Conservation (phyloP, 352 stramenopile genomes). For the Globisporangium iwayamae region DNA sequence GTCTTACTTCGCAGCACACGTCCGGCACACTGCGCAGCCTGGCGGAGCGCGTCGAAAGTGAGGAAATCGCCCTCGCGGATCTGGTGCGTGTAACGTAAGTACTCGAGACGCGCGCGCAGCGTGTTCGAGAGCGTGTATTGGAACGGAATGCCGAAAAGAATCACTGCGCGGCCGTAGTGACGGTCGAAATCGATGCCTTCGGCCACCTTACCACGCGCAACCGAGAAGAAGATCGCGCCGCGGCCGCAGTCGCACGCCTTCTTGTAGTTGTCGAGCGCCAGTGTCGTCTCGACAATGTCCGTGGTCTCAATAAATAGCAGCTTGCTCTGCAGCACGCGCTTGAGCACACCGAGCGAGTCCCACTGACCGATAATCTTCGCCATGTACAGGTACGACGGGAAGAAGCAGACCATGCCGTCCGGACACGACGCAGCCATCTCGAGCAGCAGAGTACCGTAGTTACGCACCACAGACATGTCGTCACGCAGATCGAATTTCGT, state of each 20-base stretch:
- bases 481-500: constrained; percentile 92
- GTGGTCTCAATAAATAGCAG: constrained; percentile 99
- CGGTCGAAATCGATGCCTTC: constrained; percentile 99
- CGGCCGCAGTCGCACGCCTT: constrained; percentile 94
- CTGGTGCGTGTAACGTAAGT: constrained; percentile 92
- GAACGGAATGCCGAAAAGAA: constrained; percentile 99
- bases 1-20: constrained; percentile 98
- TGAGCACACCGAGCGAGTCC: constrained; percentile 90
- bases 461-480: constrained; percentile 92
- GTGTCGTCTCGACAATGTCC: constrained; percentile 98
- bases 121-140: constrained; percentile 96
- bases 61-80: constrained; percentile 96
- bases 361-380: constrained; percentile 98
- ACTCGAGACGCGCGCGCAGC: constrained; percentile 94
- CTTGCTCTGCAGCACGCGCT: constrained; percentile 95
- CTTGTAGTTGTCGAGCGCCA: constrained; percentile 98
- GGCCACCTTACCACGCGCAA: constrained; percentile 98
- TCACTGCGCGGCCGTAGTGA: constrained; percentile 97
- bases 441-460: constrained; percentile 95
- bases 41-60: constrained; percentile 98
- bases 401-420: constrained; percentile 99
- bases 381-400: constrained; percentile 99
- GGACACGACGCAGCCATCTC: constrained; percentile 93
- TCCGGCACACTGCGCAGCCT: constrained; percentile 97
- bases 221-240: constrained; percentile 97